A percentile compares a stretch with the other conserved stretches of the same genome.
These are phyloP conservation scores for Suillus variegatus DNA, from an alignment of 768 basidiomycete genomes.

Conservation along the genomic window DNA sequence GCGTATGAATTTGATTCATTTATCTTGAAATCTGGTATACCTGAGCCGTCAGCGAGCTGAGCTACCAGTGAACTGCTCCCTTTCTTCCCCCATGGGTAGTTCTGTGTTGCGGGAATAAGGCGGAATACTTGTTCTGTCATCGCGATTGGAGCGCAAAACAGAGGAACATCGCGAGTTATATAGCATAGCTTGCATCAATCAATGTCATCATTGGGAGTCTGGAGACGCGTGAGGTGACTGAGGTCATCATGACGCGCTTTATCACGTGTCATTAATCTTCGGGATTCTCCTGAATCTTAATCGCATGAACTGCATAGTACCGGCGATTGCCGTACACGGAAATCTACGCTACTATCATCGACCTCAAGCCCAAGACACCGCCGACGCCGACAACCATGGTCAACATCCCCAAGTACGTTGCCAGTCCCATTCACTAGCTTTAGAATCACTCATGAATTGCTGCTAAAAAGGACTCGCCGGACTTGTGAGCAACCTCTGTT, in stretches of 20 bases:
- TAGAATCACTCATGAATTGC: constrained; percentile 17
- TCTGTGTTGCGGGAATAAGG: constrained; percentile 34
- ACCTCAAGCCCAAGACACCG: constrained; percentile 15
- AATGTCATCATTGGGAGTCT: not conserved
- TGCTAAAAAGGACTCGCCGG: constrained; percentile 74
- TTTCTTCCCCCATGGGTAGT: constrained; percentile 56
- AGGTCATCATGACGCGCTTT: not conserved
- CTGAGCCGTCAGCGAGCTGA: constrained; percentile 36
- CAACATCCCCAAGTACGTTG: constrained; percentile 89
- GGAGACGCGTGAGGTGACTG: constrained; percentile 4
- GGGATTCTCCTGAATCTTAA: constrained; percentile 16
- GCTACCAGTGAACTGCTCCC: constrained; percentile 50
- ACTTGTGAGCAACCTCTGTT: constrained; percentile 68
- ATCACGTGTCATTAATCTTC: not conserved
- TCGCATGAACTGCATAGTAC: constrained; percentile 25
- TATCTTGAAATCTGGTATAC: constrained; percentile 35
- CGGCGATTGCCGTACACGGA: constrained; percentile 28
- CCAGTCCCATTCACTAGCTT: not conserved
- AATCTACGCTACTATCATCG: constrained; percentile 12
- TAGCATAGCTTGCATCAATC: not conserved
- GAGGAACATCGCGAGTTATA: not conserved
- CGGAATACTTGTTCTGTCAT: constrained; percentile 22
- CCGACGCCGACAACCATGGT: constrained; percentile 63
- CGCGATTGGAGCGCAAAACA: not conserved
- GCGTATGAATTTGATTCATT: constrained; percentile 52